Conservation (phyloP, 2,329 filamentous ascomycete species). For the Acrodontium crateriforme region DNA sequence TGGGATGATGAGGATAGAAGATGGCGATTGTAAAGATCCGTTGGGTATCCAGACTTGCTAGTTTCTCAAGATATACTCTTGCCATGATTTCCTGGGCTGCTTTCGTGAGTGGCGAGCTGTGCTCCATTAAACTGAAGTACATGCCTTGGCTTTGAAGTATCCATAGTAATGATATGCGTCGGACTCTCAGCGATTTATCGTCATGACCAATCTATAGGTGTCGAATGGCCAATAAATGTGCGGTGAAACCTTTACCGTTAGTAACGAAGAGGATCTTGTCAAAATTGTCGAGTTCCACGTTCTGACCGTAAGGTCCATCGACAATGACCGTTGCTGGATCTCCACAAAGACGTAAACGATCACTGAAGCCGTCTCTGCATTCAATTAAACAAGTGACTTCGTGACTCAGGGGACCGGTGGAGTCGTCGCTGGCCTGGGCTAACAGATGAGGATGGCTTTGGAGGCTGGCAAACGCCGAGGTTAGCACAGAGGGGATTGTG, state of each 20-base stretch:
- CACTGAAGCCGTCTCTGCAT: constrained; percentile 3
- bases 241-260: constrained; percentile 4
- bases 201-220: constrained; percentile 2
- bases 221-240: constrained; percentile 4
- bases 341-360: constrained; percentile 1
- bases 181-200: constrained; percentile 1
- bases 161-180: constrained; percentile 4
- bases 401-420: background rate
- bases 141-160: constrained; percentile 1
- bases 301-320: constrained; percentile 4
- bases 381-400: constrained; percentile 3
- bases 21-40: constrained; percentile 2
- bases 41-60: constrained; percentile 1
- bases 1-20: background rate
- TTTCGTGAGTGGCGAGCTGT: too few relatives aligned
- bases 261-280: constrained; percentile 6
- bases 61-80: background rate
- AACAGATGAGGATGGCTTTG: constrained; percentile 4
- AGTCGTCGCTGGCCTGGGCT: constrained; percentile 1
- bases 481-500: constrained; percentile 1
- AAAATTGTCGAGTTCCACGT: constrained; percentile 1
- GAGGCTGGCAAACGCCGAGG: background rate
- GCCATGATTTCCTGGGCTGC: constrained; percentile 3
- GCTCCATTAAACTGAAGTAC: background rate
- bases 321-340: constrained; percentile 1